A percentile compares a stretch with the other conserved stretches of the same genome.
Conservation (phyloP, 805 yeast genomes). For the Wickerhamiella cacticola region DNA sequence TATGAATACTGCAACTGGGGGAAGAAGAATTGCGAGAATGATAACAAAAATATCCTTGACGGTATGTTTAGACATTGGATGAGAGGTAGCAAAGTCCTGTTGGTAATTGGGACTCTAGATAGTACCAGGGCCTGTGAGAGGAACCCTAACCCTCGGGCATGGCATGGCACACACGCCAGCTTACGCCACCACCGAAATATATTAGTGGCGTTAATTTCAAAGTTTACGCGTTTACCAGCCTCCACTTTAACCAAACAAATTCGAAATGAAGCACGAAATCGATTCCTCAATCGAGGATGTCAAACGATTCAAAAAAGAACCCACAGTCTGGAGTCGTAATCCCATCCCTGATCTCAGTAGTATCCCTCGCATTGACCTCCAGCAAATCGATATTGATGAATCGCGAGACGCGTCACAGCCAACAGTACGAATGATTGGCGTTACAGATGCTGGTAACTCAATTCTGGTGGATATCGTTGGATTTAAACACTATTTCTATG, state of each 20-base stretch:
- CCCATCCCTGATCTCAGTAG: neutral
- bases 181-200: neutral
- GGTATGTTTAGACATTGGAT: constrained; percentile 11
- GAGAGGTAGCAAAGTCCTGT: neutral
- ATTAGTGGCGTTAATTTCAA: neutral
- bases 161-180: no score
- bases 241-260: neutral
- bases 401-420: constrained; percentile 38
- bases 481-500: constrained; percentile 80
- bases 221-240: neutral
- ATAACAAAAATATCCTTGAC: constrained; percentile 54
- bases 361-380: constrained; percentile 27
- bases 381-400: constrained; percentile 93
- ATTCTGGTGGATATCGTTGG: constrained; percentile 84
- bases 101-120: neutral
- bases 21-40: constrained; percentile 56
- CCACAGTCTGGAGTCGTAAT: constrained; percentile 2
- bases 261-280: neutral
- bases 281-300: neutral
- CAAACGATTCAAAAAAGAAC: neutral
- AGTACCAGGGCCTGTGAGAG: no score
- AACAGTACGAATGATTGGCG: constrained; percentile 76
- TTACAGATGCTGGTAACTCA: constrained; percentile 75
- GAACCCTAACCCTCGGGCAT: no score
- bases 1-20: constrained; percentile 67